These are phyloP conservation scores for Calocybe gangraenosa DNA, from an alignment of 768 basidiomycete genomes.

Conservation along the genomic window DNA sequence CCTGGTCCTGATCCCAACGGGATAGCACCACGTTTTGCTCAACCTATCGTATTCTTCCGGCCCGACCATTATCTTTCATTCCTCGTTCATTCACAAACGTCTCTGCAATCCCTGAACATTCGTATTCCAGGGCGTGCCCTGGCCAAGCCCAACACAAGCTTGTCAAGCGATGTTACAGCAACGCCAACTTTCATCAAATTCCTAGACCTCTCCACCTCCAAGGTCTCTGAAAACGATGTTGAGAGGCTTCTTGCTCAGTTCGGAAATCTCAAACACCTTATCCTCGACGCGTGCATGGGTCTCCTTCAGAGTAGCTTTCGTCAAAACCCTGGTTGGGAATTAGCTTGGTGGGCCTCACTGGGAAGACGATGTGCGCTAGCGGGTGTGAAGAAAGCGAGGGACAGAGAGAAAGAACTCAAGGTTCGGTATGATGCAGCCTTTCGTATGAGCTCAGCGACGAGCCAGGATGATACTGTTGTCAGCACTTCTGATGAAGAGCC, in stretches of 20 bases:
- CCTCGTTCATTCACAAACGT: constrained; percentile 39
- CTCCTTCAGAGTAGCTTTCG: constrained; percentile 50
- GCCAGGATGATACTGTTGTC: constrained; percentile 10
- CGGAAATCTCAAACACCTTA: constrained; percentile 51
- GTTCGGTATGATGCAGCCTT: constrained; percentile 38
- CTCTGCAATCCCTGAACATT: constrained; percentile 52
- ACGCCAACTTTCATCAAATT: constrained; percentile 38
- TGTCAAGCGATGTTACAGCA: constrained; percentile 9
- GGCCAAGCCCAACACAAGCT: constrained; percentile 26
- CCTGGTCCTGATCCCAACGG: constrained; percentile 34
- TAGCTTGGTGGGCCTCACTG: constrained; percentile 48
- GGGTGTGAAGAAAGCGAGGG: constrained; percentile 57
- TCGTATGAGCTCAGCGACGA: neutral
- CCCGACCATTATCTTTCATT: constrained; percentile 46
- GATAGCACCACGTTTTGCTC: constrained; percentile 54
- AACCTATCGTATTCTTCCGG: constrained; percentile 84
- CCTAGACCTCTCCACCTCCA: constrained; percentile 76
- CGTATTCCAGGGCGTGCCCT: constrained; percentile 69
- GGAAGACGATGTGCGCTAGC: constrained; percentile 60
- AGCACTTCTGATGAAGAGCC: constrained; percentile 9
- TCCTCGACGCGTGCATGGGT: constrained; percentile 65
- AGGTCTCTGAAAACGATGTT: constrained; percentile 48
- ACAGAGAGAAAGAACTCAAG: constrained; percentile 61
- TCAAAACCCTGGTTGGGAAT: constrained; percentile 23
- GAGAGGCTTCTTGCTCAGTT: constrained; percentile 52